A percentile compares a stretch with the other conserved stretches of the same genome.
Conservation (phyloP, 129 eudicot genomes). For the Centella asiatica region DNA sequence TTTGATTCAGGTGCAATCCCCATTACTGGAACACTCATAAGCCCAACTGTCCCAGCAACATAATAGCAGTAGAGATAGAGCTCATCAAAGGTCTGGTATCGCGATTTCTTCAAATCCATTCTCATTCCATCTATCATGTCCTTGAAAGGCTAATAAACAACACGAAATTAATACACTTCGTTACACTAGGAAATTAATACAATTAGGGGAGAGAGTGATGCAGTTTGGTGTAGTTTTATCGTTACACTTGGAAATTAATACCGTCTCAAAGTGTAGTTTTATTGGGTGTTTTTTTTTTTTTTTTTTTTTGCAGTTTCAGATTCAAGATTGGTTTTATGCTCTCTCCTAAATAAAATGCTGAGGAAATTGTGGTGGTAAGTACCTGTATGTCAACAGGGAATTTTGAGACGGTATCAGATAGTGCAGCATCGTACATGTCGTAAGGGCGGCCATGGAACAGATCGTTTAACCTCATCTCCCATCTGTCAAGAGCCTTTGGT, state of each 20-base stretch:
- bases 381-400: slow-evolving; percentile 15
- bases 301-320: background rate
- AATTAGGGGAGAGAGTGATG: no score
- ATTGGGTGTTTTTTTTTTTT: no score
- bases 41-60: slow-evolving; percentile 13
- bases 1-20: slow-evolving; percentile 19
- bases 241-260: no score
- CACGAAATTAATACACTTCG: no score
- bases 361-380: background rate
- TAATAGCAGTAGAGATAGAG: slow-evolving; percentile 17
- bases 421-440: slow-evolving; percentile 16
- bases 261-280: no score
- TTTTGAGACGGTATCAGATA: slow-evolving; percentile 4
- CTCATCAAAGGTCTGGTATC: slow-evolving; percentile 17
- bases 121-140: slow-evolving; percentile 16
- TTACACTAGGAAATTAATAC: no score
- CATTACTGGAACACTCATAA: slow-evolving; percentile 11
- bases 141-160: slow-evolving; percentile 17
- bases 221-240: no score
- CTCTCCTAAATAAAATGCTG: no score
- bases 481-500: slow-evolving; percentile 17
- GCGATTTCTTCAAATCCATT: slow-evolving; percentile 10
- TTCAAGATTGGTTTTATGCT: background rate
- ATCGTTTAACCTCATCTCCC: slow-evolving; percentile 13
- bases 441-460: slow-evolving; percentile 15